Evolutionary conservation across 163 green algal species (phyloP), one percentile per base, ranked within the genome.

Genomic region (Dunaliella salina): DNA sequence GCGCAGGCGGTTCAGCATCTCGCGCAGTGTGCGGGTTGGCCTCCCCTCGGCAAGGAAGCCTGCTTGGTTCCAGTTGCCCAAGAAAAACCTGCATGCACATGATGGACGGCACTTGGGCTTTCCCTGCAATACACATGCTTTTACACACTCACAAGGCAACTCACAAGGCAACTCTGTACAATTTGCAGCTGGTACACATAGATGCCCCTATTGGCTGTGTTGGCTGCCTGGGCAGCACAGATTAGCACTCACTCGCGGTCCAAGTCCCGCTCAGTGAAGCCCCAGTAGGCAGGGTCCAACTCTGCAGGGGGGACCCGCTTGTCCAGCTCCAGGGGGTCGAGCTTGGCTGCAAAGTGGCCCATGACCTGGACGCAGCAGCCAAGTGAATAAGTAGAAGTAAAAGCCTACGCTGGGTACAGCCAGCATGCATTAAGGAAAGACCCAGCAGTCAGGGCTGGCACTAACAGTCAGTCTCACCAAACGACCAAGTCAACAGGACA

Each of bases 231-330:
- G n/a, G n/a, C n/a, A 50, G 8, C 40, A 50, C 40, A 50, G 40
- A 50, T 50, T 8, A 63, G 18, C 32, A 88, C 94, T 91, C 87
- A 97, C 94, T 98, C 94, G 29, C 94, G 86, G 89, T 99, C 97
- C 85, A 99, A 87, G 89, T 99, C 97, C 3, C 88, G 91, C 59
- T 99, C 96, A 13, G 91, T 96, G 89, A 99, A 99, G 79, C 97
- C 97, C 87, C 98, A 99, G 79, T 94, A 94, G 0, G 88, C 87
- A 12, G 96, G 97, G 87, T 99, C 95, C 85, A 99, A 93, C 91
- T 97, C 94, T 0, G 90, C 80, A 20, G 92, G 90, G 33, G 85
- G 83, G 0, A 90, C 85, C 11, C 94, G 90, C 83, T 93, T 81
- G 86, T 97, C 94, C 32, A 99, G 90, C 5, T 93, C 91, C 18